Base-by-base conservation (phyloP, 345 rosid species). In the Populus simonii region DNA sequence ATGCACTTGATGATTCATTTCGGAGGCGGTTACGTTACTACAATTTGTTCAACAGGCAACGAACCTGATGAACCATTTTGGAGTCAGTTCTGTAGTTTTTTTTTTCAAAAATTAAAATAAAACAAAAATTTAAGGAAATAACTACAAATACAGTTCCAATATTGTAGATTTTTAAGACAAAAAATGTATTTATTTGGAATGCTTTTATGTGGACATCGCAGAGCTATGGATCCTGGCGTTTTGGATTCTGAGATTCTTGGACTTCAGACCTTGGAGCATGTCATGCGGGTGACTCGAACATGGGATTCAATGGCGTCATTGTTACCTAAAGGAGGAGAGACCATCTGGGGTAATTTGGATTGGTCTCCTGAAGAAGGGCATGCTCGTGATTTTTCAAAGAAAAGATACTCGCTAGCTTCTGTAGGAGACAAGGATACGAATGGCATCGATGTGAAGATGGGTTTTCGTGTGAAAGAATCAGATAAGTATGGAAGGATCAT, bases 271-370 rank as follows among this genome's bases (percentile, higher is more conserved):
- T 78, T 88, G 7, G 87, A 89, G 70, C 91, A 90, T 77, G 79
- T 87, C 61, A 74, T 91, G 89, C 71, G 87, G n/a, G 76, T 93
- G 73, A 51, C 84, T 78, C 85, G 93, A 79, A 93, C 93, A 27
- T 91, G 96, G 96, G 96, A 93, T 80, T 90, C 98, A 1, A 31
- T 81, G 18, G 78, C 88, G 38, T 89, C 94, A 12, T 80, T 91
- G 87, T 22, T 93, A 74, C 96, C 94, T 45, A 92, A 92, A 78
- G 96, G 98, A 4, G 94, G 98, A 82, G 94, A 93, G 75, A 74
- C 87, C 35, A 85, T 92, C 25, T 92, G 94, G 98, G 94, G 94
- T 1, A 71, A 83, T 86, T 71, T 86, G 81, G 92, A 93, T 62
- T 84, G 87, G 82, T 86, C 90, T 12, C 89, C 88, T 4, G 93